Evolutionary conservation across 192 early-diverging fungal species (phyloP).

Genomic region (Podila clonocystis): DNA sequence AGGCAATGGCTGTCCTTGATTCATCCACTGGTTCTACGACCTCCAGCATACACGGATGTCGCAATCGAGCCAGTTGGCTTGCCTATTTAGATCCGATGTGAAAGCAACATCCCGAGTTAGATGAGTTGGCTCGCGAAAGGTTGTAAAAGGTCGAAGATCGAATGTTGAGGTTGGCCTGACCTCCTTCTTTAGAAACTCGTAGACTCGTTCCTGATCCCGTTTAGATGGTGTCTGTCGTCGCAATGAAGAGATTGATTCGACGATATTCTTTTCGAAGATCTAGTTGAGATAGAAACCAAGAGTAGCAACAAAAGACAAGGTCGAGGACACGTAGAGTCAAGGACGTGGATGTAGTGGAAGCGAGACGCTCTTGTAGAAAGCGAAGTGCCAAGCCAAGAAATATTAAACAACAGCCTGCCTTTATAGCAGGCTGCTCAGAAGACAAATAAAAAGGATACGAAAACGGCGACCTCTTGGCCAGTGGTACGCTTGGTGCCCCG

Average conservation of each 20-base stretch:
- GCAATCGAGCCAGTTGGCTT: conserved; percentile 72
- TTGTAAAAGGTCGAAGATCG: background rate
- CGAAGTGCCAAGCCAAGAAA: background rate
- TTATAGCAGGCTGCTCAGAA: background rate
- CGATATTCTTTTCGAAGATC: conserved; percentile 79
- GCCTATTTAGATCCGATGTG: conserved; percentile 43
- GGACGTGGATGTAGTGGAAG: conserved; percentile 2
- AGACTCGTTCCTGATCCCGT: conserved; percentile 56
- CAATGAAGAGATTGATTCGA: conserved; percentile 63
- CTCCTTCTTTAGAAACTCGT: conserved; percentile 69
- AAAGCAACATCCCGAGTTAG: too few relatives aligned
- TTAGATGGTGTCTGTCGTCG: conserved; percentile 56
- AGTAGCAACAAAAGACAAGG: background rate
- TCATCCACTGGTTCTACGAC: conserved; percentile 80
- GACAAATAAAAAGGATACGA: conserved; percentile 57
- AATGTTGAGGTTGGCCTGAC: conserved; percentile 22
- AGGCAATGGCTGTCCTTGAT: conserved; percentile 70
- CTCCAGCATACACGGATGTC: conserved; percentile 82
- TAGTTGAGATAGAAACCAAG: conserved; percentile 16
- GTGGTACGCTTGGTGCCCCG: conserved; percentile 66
- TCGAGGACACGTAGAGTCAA: conserved; percentile 21
- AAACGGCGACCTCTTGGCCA: conserved; percentile 70
- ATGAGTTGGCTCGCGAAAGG: too few relatives aligned
- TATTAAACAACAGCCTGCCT: background rate
- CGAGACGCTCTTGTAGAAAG: background rate